Evolutionary conservation across 2,329 filamentous ascomycete species (phyloP).

Genomic region (Tolypocladium album): DNA sequence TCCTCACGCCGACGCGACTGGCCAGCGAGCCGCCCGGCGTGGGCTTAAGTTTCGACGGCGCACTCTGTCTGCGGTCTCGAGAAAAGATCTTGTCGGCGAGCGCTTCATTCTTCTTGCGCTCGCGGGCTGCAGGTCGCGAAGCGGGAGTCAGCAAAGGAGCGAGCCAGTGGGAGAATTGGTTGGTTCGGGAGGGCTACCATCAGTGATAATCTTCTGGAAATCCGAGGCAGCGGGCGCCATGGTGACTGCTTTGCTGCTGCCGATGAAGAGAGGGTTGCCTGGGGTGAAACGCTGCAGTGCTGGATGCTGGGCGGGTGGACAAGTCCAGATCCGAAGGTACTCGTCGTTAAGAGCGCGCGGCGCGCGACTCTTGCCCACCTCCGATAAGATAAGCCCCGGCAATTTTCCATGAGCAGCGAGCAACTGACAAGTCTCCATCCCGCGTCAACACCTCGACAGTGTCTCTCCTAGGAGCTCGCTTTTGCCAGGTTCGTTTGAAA

Average conservation of each 20-base stretch:
- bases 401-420: neutral
- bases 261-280: neutral
- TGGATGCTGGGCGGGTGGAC: neutral
- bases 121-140: slow-evolving; percentile 35
- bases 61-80: slow-evolving; percentile 46
- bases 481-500: slow-evolving; percentile 3
- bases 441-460: neutral
- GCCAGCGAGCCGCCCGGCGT: slow-evolving; percentile 47
- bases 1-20: slow-evolving; percentile 62
- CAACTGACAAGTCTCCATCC: neutral
- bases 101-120: slow-evolving; percentile 59
- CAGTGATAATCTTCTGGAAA: slow-evolving; percentile 45
- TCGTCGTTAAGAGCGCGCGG: neutral
- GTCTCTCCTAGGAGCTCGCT: neutral
- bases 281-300: neutral
- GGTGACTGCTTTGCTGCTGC: slow-evolving; percentile 4
- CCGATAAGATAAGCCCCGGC: slow-evolving; percentile 7
- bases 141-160: neutral
- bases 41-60: slow-evolving; percentile 37
- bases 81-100: slow-evolving; percentile 66
- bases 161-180: neutral
- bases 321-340: neutral
- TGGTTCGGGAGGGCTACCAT: slow-evolving; percentile 25
- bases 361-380: neutral
- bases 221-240: slow-evolving; percentile 36